These are phyloP conservation scores for Solanum bukasovii DNA, from an alignment of 257 asterid genomes.

Conservation along the genomic window DNA sequence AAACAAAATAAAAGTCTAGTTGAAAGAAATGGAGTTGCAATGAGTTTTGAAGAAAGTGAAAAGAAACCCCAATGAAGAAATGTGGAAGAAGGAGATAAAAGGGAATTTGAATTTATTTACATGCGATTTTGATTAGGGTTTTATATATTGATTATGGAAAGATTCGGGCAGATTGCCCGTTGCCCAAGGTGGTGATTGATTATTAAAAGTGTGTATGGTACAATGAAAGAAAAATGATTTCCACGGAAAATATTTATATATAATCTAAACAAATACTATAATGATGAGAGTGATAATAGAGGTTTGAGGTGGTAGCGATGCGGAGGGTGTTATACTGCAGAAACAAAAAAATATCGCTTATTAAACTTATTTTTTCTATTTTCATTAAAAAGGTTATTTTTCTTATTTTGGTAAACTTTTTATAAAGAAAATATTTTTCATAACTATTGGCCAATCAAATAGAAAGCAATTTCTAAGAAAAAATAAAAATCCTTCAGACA, in stretches of 20 bases:
- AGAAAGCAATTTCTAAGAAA: neutral
- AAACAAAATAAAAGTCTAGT: no score
- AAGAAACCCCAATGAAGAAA: neutral
- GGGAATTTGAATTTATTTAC: neutral
- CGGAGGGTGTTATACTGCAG: neutral
- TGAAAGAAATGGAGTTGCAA: neutral
- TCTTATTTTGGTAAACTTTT: neutral
- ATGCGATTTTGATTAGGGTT: neutral
- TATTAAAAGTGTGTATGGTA: neutral
- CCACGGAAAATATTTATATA: neutral
- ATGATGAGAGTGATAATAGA: neutral
- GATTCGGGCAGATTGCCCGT: slow-evolving; percentile 35
- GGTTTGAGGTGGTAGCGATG: neutral
- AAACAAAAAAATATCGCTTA: neutral
- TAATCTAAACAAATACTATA: neutral
- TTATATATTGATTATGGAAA: neutral
- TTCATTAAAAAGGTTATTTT: neutral
- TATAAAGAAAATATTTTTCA: neutral
- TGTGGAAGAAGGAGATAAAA: neutral
- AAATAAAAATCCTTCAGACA: neutral
- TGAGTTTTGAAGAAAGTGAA: neutral
- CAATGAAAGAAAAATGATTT: neutral
- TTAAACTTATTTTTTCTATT: neutral
- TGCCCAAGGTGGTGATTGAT: slow-evolving; percentile 20
- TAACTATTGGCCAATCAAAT: neutral